Base-by-base conservation (phyloP, 257 asterid genomes). In the Rhazya stricta region DNA sequence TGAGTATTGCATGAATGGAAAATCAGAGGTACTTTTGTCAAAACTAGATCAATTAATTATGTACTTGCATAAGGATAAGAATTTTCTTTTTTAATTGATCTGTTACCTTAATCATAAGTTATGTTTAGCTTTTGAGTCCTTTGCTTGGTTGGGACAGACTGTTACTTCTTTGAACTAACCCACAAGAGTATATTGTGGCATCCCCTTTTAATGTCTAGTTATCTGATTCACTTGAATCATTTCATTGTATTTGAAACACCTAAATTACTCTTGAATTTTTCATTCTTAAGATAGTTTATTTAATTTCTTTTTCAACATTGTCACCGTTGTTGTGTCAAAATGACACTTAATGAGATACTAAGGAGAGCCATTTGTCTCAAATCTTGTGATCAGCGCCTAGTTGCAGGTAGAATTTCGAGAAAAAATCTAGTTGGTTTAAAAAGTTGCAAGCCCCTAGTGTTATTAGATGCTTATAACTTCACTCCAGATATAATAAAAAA, bases 1-100 rank as follows among this genome's bases (percentile, higher is more conserved):
- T 6, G 97, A 94, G 85, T 94, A 88, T 69, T 85, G 88, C 69
- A 84, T 88, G 65, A 80, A 5, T 18, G 90, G 84, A 4, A 87
- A 77, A 78, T 82, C 99, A 48, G 85, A 90, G 89, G 93, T 88
- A 62, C 69, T 5, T 27, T 9, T 21, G 41, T 9, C 21, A 46
- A 41, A n/a, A 58, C 3, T 57, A 34, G 36, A 27, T 29, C 19
- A 54, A 25, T 1, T 11, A 45, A 1, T 36, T 23, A 0, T 66
- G 71, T 46, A 21, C 60, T 19, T 6, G 2, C 60, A 53, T 53
- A 21, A 53, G 1, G 8, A 23, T 56, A 8, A 54, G 5, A 50
- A 50, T 0, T 15, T 3, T 50, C 19, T 0, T 15, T 3, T 50
- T 51, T 53, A 53, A 53, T 21, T 21, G 5, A 53, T 53, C 29